These are phyloP conservation scores for Torulaspora franciscae DNA, from an alignment of 805 yeast species.

Conservation along the genomic window DNA sequence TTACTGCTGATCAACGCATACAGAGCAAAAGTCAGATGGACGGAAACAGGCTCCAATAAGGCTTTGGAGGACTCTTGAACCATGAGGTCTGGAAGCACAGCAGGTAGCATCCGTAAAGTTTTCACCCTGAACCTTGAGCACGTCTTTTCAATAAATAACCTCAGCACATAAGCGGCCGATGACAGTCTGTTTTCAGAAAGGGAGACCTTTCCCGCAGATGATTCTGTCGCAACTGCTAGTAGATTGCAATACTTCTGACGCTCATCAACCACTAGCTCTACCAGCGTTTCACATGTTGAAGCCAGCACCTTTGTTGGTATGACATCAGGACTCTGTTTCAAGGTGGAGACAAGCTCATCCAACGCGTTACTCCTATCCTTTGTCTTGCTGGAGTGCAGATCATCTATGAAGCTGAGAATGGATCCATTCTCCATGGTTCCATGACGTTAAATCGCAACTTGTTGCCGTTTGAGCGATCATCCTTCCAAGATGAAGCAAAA, in stretches of 20 bases:
- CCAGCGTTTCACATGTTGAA: slow-evolving; percentile 26
- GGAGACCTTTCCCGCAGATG: slow-evolving; percentile 34
- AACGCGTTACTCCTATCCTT: slow-evolving; percentile 54
- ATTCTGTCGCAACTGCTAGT: slow-evolving; percentile 1
- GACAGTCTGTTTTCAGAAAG: slow-evolving; percentile 30
- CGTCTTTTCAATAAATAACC: slow-evolving; percentile 32
- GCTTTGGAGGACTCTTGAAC: slow-evolving; percentile 9
- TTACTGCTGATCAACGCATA: slow-evolving; percentile 19
- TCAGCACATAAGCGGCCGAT: slow-evolving; percentile 25
- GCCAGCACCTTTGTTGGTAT: slow-evolving; percentile 22
- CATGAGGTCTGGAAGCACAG: slow-evolving; percentile 27
- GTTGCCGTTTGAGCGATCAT: neutral
- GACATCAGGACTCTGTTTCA: slow-evolving; percentile 22
- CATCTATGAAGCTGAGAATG: slow-evolving; percentile 12
- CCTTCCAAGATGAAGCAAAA: no score
- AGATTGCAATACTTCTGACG: slow-evolving; percentile 23
- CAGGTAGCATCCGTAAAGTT: slow-evolving; percentile 22
- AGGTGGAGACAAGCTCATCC: slow-evolving; percentile 35
- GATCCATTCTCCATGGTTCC: slow-evolving; percentile 15
- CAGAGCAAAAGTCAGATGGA: slow-evolving; percentile 26
- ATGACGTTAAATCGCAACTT: neutral
- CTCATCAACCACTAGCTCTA: slow-evolving; percentile 38
- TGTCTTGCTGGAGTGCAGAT: slow-evolving; percentile 46
- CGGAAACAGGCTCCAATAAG: slow-evolving; percentile 20
- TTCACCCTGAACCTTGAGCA: slow-evolving; percentile 25